Percentiles rank a stretch among this genome's conserved stretches.
Conservation (phyloP, 75 land plant species). For the Sequoiadendron giganteum region DNA sequence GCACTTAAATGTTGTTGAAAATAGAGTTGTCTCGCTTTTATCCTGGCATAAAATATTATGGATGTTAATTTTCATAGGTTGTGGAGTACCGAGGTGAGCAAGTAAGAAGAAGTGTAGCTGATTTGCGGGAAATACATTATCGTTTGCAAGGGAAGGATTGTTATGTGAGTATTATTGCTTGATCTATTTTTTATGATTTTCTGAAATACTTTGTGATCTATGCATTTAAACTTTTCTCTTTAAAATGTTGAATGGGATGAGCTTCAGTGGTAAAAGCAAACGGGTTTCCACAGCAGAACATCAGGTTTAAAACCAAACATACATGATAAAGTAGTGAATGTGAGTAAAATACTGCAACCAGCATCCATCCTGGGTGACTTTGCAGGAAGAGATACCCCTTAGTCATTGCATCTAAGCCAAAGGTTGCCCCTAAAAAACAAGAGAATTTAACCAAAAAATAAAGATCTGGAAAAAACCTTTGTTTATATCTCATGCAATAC, state of each 20-base stretch:
- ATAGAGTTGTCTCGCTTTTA: neutral
- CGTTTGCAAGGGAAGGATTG: conserved; percentile 83
- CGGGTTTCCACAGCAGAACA: neutral
- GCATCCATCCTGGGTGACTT: neutral
- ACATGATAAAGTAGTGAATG: neutral
- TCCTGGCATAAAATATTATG: neutral
- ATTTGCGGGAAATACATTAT: conserved; percentile 81
- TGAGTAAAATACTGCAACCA: neutral
- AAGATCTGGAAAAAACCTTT: too few species aligned
- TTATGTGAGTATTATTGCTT: conserved; percentile 44
- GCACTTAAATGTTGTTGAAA: neutral
- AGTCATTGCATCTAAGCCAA: neutral
- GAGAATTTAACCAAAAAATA: too few species aligned
- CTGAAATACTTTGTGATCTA: neutral
- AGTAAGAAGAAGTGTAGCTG: conserved; percentile 91
- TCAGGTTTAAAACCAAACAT: neutral
- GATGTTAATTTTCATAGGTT: conserved; percentile 27
- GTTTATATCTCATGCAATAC: too few species aligned
- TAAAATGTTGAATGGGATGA: neutral
- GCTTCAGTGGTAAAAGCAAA: neutral
- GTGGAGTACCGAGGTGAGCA: conserved; percentile 91
- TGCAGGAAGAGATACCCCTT: neutral
- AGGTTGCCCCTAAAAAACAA: neutral
- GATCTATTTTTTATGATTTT: neutral
- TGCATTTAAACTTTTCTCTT: neutral